Percentiles rank a stretch among this genome's conserved stretches.
Evolutionary conservation across 495 filamentous ascomycete species (phyloP).

Genomic region (Hypoxylon trugodes): DNA sequence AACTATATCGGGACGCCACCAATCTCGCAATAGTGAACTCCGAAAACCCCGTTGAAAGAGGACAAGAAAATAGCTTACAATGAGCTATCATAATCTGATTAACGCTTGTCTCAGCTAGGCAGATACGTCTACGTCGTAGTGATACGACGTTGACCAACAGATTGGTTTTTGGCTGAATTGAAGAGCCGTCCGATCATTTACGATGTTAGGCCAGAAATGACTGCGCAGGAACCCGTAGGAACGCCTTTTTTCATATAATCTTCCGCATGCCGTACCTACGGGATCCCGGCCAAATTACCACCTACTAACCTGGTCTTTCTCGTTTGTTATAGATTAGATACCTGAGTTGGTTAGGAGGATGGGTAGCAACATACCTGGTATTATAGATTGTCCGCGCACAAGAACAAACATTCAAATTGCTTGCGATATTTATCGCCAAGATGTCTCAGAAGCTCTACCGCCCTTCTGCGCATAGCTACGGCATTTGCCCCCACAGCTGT

Average conservation of each 20-base stretch:
- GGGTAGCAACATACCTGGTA: too few relatives aligned
- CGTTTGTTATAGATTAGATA: background rate
- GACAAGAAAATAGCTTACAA: background rate
- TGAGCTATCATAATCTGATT: slow-evolving; percentile 1
- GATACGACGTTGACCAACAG: slow-evolving; percentile 16
- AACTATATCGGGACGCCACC: slow-evolving; percentile 2
- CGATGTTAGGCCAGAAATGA: slow-evolving; percentile 20
- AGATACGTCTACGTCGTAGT: slow-evolving; percentile 8
- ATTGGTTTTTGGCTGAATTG: slow-evolving; percentile 31
- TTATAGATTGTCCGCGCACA: too few relatives aligned
- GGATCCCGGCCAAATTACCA: background rate
- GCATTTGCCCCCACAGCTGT: too few relatives aligned
- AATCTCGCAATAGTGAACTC: slow-evolving; percentile 18
- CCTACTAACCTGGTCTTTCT: background rate
- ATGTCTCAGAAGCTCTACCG: slow-evolving; percentile 1
- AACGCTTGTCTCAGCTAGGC: background rate
- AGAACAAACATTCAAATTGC: too few relatives aligned
- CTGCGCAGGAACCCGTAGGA: slow-evolving; percentile 3
- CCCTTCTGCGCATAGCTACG: too few relatives aligned
- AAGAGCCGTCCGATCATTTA: slow-evolving; percentile 27
- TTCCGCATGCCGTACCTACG: background rate
- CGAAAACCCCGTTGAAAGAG: too few relatives aligned
- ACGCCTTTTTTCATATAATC: slow-evolving; percentile 10
- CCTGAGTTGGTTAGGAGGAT: too few relatives aligned
- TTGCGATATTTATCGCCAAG: slow-evolving; percentile 21